A percentile compares a stretch with the other conserved stretches of the same genome.
These are phyloP conservation scores for Lichina pygmaea DNA, from an alignment of 495 filamentous ascomycete species.

Conservation along the genomic window DNA sequence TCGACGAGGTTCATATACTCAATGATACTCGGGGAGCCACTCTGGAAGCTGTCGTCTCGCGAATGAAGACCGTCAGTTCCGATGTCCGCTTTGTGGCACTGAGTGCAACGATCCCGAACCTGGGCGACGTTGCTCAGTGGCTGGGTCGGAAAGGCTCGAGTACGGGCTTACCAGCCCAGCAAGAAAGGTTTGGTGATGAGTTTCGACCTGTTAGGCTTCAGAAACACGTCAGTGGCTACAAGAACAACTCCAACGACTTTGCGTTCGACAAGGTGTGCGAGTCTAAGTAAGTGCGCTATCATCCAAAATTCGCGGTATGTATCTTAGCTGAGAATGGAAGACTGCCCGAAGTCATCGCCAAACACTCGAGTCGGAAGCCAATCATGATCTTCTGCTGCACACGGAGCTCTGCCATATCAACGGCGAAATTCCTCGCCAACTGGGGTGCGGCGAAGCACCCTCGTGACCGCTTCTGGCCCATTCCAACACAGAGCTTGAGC, in stretches of 20 bases:
- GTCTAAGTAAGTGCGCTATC: constrained; percentile 24
- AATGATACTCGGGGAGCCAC: constrained; percentile 77
- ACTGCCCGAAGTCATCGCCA: constrained; percentile 46
- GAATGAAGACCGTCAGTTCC: constrained; percentile 79
- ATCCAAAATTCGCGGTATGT: neutral
- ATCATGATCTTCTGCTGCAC: constrained; percentile 89
- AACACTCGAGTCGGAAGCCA: constrained; percentile 54
- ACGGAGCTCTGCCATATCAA: constrained; percentile 44
- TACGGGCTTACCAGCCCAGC: constrained; percentile 37
- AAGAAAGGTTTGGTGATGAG: constrained; percentile 72
- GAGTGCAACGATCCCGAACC: constrained; percentile 86
- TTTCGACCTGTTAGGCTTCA: constrained; percentile 72
- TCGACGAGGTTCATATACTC: constrained; percentile 91
- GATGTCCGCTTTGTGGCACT: constrained; percentile 77
- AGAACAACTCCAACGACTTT: constrained; percentile 47
- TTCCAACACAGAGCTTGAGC: constrained; percentile 24
- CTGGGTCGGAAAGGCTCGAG: constrained; percentile 50
- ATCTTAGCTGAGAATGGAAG: constrained; percentile 9
- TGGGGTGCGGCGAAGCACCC: constrained; percentile 30
- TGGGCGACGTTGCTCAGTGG: constrained; percentile 73
- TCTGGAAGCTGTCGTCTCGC: constrained; percentile 82
- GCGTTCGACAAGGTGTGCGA: constrained; percentile 60
- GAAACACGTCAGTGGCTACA: constrained; percentile 63
- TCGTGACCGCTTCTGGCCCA: constrained; percentile 37
- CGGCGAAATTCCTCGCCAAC: constrained; percentile 45